These are phyloP conservation scores for Thalassiosira mediterranea DNA, from an alignment of 352 stramenopile species.

Conservation along the genomic window DNA sequence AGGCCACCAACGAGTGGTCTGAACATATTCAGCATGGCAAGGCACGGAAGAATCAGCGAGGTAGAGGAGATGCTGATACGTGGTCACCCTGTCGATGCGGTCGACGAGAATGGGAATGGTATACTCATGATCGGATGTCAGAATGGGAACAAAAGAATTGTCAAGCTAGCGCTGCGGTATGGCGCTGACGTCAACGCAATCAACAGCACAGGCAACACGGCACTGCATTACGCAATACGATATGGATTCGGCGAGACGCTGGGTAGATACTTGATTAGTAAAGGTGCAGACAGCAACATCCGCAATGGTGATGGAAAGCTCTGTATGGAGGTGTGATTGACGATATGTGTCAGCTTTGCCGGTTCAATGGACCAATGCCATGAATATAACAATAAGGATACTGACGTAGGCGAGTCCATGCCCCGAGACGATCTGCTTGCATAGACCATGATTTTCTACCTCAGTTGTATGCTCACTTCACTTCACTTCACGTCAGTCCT, in stretches of 20 bases:
- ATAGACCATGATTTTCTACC: too few species aligned
- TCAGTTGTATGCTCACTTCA: too few species aligned
- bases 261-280: conserved; percentile 93
- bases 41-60: conserved; percentile 87
- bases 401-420: background rate
- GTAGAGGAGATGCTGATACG: conserved; percentile 89
- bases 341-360: background rate
- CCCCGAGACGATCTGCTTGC: too few species aligned
- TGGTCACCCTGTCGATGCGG: conserved; percentile 90
- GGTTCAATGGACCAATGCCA: too few species aligned
- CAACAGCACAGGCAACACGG: conserved; percentile 92
- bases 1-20: background rate
- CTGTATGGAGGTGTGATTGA: conserved; percentile 9
- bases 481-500: too few species aligned
- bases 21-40: conserved; percentile 51
- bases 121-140: conserved; percentile 93
- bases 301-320: conserved; percentile 88
- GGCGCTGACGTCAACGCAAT: conserved; percentile 93
- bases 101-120: conserved; percentile 91
- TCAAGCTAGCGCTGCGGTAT: conserved; percentile 91
- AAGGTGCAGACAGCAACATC: conserved; percentile 90
- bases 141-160: conserved; percentile 95
- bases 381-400: background rate
- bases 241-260: conserved; percentile 92
- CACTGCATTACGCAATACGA: conserved; percentile 92